These are phyloP conservation scores for Fraxinus paxiana DNA, from an alignment of 305 asterid genomes.

Conservation along the genomic window DNA sequence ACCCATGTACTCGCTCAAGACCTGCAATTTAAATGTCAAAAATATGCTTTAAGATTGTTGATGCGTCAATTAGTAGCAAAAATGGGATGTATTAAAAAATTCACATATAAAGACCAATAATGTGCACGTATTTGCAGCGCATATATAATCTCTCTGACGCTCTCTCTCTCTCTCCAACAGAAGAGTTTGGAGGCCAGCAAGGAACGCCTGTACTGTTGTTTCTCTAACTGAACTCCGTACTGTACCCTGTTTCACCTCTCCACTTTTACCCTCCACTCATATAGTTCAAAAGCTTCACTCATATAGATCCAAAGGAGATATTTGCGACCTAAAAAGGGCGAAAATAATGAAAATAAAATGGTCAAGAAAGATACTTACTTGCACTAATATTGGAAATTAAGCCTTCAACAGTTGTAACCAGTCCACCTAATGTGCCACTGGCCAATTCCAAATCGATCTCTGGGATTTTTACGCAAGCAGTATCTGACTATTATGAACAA, in stretches of 20 bases:
- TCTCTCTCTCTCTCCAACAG: not conserved
- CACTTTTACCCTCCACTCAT: not conserved
- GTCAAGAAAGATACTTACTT: slow-evolving; percentile 45
- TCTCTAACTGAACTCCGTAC: not conserved
- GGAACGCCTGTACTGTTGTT: not conserved
- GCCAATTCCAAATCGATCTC: slow-evolving; percentile 82
- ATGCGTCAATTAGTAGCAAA: not conserved
- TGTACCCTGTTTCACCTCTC: not conserved
- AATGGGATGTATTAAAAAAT: not conserved
- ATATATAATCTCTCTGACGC: not conserved
- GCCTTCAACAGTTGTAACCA: slow-evolving; percentile 92
- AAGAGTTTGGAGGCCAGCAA: not conserved
- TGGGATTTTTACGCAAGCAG: slow-evolving; percentile 71
- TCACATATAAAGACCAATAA: not conserved
- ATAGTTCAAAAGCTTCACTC: not conserved
- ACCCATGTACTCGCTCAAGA: slow-evolving; percentile 79
- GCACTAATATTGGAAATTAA: slow-evolving; percentile 73
- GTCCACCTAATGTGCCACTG: slow-evolving; percentile 90
- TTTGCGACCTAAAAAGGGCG: not conserved
- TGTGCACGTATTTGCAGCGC: not conserved
- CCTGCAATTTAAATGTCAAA: slow-evolving; percentile 42
- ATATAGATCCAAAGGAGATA: not conserved
- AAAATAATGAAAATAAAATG: not conserved
- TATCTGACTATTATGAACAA: slow-evolving; percentile 60
- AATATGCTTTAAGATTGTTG: not conserved